phyloP scores from a whole-genome alignment of 2,329 filamentous ascomycete genomes.

The Arachnopeziza araneosa region DNA sequence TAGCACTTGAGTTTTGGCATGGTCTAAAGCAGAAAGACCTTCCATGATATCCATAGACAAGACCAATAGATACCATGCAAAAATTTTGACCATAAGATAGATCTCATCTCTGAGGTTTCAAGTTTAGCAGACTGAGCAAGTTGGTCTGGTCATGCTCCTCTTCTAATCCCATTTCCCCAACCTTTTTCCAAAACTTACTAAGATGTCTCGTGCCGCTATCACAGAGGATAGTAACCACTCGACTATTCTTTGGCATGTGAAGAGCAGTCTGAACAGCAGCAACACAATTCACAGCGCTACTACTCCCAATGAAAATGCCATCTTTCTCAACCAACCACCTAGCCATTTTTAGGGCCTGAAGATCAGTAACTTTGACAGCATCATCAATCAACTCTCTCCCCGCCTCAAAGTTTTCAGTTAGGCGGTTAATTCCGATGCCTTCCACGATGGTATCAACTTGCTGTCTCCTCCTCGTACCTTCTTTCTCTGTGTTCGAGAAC shows the following conservation, averaged over 20 bases:
- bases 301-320: constrained; percentile 90
- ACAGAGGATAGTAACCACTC: constrained; percentile 78
- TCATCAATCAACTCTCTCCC: constrained; percentile 84
- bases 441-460: constrained; percentile 97
- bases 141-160: constrained; percentile 46
- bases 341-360: constrained; percentile 90
- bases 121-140: constrained; percentile 45
- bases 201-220: constrained; percentile 78
- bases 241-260: constrained; percentile 52
- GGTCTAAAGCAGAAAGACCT: not conserved
- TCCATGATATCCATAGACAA: not conserved
- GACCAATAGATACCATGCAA: constrained; percentile 1
- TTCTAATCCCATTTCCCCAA: constrained; percentile 63
- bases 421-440: constrained; percentile 88
- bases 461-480: constrained; percentile 81
- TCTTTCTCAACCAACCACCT: constrained; percentile 93
- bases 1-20: not conserved
- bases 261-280: constrained; percentile 67
- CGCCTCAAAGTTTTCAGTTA: constrained; percentile 90
- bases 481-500: constrained; percentile 83
- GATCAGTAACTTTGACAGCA: constrained; percentile 81
- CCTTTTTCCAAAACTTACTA: constrained; percentile 77
- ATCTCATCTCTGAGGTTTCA: constrained; percentile 29
- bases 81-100: not conserved
- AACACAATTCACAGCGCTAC: constrained; percentile 93